Base-by-base conservation (phyloP, 352 stramenopile genomes). In the Globisporangium alternatum region DNA sequence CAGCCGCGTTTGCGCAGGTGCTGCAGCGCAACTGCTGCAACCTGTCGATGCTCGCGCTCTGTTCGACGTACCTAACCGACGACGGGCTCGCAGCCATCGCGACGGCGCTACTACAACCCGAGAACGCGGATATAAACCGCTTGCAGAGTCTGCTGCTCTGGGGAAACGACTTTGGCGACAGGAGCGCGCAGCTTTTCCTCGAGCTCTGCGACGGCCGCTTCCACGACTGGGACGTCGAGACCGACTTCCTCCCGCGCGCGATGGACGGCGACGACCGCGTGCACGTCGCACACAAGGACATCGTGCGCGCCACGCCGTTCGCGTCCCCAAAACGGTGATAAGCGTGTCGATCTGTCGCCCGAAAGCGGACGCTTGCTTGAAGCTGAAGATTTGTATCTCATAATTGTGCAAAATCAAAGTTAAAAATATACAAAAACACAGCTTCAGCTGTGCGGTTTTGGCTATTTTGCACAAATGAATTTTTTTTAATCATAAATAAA, bases 141-240 rank as follows among this genome's bases (percentile, higher is more conserved):
- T 68, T 92, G 9, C 56, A 62, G 37, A 81, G 63, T 30, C 64
- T 92, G 45, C 48, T 90, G 33, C 71, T 92, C 8, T 92, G 80
- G 81, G 83, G 76, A 9, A 92, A 92, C 65, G 74, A 87, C 62
- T 92, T 90, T 66, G 81, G 81, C 21, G 49, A 57, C 7, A 57
- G 60, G 28, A 71, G 78, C 2, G 70, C 74, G 5, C 51, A 35
- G 22, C 51, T 80, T 1, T 77, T 90, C 54, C 22, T 78, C 12
- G 70, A 86, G 47, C 66, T 92, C 17, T 78, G 70, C 37, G 55
- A 62, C 8, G 72, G 70, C 6, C 68, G 70, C 6, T 83, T 88
- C 45, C 43, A 68, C 28, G 58, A 83, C n/a, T 66, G 62, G 39
- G 53, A 64, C 51, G 68, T 89, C 37, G 73, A 90, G 65, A 89